Evolutionary conservation across 2,329 filamentous ascomycete species (phyloP).

Genomic region (Calonectria crousiana): DNA sequence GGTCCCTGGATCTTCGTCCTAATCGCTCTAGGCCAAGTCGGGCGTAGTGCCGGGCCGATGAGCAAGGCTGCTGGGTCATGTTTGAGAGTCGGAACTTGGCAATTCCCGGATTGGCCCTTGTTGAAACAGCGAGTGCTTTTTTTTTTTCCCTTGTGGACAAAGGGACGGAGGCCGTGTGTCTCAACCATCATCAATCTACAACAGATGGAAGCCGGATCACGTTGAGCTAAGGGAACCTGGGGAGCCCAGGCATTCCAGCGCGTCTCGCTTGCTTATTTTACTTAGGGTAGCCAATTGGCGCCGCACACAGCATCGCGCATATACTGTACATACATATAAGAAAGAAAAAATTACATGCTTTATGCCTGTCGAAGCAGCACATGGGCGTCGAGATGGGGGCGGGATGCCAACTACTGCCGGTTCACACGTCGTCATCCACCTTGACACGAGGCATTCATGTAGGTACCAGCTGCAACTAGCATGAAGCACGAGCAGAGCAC

Average conservation of each 20-base stretch:
- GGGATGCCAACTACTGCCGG: not conserved
- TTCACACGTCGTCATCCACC: constrained; percentile 5
- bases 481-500: not conserved
- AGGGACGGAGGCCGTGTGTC: not conserved
- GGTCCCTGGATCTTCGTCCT: not conserved
- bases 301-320: constrained; percentile 12
- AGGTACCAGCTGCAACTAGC: constrained; percentile 14
- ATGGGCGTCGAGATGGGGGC: not conserved
- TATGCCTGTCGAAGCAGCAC: not conserved
- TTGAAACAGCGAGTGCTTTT: constrained; percentile 8
- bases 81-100: constrained; percentile 13
- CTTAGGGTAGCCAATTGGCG: constrained; percentile 9
- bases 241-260: constrained; percentile 9
- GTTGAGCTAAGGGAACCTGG: not conserved
- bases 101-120: not conserved
- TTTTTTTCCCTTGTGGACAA: not conserved
- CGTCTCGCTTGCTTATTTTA: not conserved
- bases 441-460: constrained; percentile 16
- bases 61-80: constrained; percentile 9
- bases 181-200: constrained; percentile 8
- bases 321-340: not conserved
- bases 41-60: constrained; percentile 8
- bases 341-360: not conserved
- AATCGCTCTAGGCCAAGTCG: not conserved
- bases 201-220: not conserved